Evolutionary conservation across 2,329 filamentous ascomycete species (phyloP).

Genomic region (Beauveria sp.): DNA sequence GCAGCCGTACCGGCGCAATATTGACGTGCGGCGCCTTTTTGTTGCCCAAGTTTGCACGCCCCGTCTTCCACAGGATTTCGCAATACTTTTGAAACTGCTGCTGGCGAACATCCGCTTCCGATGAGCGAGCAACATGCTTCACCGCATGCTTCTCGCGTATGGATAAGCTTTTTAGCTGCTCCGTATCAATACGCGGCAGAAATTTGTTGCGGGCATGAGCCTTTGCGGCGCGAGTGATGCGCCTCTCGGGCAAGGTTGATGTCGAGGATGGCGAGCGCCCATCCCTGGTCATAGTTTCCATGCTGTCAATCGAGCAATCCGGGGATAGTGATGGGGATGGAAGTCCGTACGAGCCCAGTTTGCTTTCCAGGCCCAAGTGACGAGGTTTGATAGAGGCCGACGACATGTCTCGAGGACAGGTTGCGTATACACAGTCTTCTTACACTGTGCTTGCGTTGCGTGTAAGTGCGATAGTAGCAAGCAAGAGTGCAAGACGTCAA

Average conservation of each 20-base stretch:
- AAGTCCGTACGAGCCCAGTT: neutral
- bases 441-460: neutral
- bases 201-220: neutral
- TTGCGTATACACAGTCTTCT: neutral
- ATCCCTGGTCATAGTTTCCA: neutral
- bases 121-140: neutral
- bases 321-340: neutral
- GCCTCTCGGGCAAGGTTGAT: neutral
- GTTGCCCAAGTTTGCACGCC: constrained; percentile 14
- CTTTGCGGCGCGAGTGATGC: neutral
- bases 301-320: neutral
- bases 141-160: neutral
- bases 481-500: neutral
- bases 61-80: constrained; percentile 17
- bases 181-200: neutral
- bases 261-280: neutral
- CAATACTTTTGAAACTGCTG: constrained; percentile 19
- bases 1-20: constrained; percentile 20
- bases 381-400: neutral
- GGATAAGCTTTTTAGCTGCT: neutral
- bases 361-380: neutral
- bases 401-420: neutral
- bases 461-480: neutral
- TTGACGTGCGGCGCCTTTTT: constrained; percentile 17
- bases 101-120: constrained; percentile 10